These are phyloP conservation scores for Trichoderma pleuroti DNA, from an alignment of 2,329 filamentous ascomycete species.

Conservation along the genomic window DNA sequence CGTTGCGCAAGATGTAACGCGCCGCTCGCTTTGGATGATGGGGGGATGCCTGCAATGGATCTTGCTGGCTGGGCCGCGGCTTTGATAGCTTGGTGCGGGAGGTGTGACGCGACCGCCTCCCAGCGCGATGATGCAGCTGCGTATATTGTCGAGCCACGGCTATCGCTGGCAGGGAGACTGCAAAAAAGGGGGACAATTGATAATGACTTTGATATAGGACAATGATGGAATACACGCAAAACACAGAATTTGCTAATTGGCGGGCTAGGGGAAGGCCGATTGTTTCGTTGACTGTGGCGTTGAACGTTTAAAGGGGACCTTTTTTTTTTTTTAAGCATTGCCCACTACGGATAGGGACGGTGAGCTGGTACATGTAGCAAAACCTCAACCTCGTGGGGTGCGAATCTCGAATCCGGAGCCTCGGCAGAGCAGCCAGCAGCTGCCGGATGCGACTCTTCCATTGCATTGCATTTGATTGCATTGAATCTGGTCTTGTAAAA, in stretches of 20 bases:
- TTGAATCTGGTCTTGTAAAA: background rate
- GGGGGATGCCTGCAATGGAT: conserved; percentile 7
- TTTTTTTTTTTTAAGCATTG: background rate
- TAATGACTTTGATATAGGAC: background rate
- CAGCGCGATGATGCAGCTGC: conserved; percentile 8
- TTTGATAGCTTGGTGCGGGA: background rate
- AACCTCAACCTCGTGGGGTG: background rate
- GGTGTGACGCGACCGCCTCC: conserved; percentile 8
- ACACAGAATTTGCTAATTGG: background rate
- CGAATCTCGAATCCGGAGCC: background rate
- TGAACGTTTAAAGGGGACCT: background rate
- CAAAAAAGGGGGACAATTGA: background rate
- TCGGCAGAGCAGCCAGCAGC: background rate
- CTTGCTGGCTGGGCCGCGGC: background rate
- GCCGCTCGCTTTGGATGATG: conserved; percentile 9
- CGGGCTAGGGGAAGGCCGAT: background rate
- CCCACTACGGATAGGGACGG: background rate
- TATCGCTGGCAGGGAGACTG: background rate
- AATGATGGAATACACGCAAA: background rate
- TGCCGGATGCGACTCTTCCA: background rate
- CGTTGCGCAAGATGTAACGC: conserved; percentile 7
- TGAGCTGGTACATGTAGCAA: background rate
- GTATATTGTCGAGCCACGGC: background rate
- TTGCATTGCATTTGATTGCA: background rate
- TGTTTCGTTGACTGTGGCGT: background rate